Evolutionary conservation across 306 rosid species (phyloP).

Genomic region (Hippophae tibetana): DNA sequence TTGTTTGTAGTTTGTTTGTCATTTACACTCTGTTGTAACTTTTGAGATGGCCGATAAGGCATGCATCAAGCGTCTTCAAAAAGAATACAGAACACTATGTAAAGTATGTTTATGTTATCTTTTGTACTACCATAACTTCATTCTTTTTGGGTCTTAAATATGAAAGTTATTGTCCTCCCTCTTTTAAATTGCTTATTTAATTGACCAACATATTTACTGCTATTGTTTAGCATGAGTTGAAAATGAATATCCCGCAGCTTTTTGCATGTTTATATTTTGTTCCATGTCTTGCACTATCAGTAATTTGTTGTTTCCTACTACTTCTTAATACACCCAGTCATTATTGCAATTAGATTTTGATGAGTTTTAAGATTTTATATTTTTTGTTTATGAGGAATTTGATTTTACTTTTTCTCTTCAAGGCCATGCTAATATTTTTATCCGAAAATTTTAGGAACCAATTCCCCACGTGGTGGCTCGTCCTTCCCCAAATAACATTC

Average conservation of each 20-base stretch:
- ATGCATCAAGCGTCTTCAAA: constrained; percentile 91
- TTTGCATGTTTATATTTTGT: neutral
- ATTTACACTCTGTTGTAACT: constrained; percentile 8
- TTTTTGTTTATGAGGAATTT: constrained; percentile 2
- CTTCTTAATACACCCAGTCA: no score
- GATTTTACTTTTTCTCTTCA: neutral
- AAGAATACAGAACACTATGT: constrained; percentile 97
- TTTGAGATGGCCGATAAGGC: constrained; percentile 80
- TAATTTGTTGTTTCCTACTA: no score
- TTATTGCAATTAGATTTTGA: no score
- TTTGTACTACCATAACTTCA: neutral
- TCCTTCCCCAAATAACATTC: constrained; percentile 91
- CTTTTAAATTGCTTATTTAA: neutral
- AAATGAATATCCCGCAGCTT: constrained; percentile 2
- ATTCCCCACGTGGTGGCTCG: constrained; percentile 90
- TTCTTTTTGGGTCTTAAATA: no score
- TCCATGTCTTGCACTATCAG: no score
- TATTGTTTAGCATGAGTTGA: neutral
- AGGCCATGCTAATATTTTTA: constrained; percentile 20
- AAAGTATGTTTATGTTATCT: constrained; percentile 34
- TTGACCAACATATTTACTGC: neutral
- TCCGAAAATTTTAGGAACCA: constrained; percentile 61
- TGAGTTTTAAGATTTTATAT: no score
- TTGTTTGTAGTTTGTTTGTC: neutral
- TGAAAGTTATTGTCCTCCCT: no score